These are phyloP conservation scores for Crithidia bombi DNA, from an alignment of 208 protist species.

Conservation along the genomic window DNA sequence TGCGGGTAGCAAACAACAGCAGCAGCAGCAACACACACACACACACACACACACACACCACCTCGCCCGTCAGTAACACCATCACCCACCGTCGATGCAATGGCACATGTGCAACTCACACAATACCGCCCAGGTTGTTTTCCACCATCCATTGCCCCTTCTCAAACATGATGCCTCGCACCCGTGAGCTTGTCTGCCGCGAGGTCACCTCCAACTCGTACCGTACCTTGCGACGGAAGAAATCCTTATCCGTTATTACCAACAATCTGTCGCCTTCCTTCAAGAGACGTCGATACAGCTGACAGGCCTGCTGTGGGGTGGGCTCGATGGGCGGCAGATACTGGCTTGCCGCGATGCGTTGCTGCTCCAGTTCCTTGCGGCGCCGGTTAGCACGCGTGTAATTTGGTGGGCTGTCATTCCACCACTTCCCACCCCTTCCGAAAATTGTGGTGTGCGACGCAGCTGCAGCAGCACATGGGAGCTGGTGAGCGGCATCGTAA, in stretches of 20 bases:
- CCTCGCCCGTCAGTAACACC: too few species aligned
- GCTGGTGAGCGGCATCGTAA: conserved; percentile 24
- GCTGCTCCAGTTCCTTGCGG: conserved; percentile 61
- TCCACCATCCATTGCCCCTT: conserved; percentile 83
- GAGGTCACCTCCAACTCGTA: conserved; percentile 90
- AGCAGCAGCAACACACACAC: conserved; percentile 15
- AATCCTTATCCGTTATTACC: conserved; percentile 76
- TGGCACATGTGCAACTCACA: conserved; percentile 28
- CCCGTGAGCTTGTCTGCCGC: conserved; percentile 80
- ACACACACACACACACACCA: neutral
- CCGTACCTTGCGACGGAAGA: conserved; percentile 73
- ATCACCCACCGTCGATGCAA: too few species aligned
- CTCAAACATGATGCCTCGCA: conserved; percentile 92
- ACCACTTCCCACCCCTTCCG: conserved; percentile 63
- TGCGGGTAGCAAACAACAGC: too few species aligned
- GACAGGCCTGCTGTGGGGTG: conserved; percentile 58
- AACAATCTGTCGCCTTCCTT: conserved; percentile 57
- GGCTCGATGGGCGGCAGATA: conserved; percentile 78
- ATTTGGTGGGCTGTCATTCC: conserved; percentile 75
- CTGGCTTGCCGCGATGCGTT: conserved; percentile 56
- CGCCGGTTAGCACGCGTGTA: conserved; percentile 73
- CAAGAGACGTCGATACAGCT: conserved; percentile 75
- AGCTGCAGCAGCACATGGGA: conserved; percentile 36
- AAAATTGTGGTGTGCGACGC: conserved; percentile 18
- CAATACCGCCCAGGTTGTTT: conserved; percentile 82